Percentiles rank a stretch among this genome's conserved stretches.
phyloP scores from a whole-genome alignment of 2,329 filamentous ascomycete genomes.

The Venturia effusa region DNA sequence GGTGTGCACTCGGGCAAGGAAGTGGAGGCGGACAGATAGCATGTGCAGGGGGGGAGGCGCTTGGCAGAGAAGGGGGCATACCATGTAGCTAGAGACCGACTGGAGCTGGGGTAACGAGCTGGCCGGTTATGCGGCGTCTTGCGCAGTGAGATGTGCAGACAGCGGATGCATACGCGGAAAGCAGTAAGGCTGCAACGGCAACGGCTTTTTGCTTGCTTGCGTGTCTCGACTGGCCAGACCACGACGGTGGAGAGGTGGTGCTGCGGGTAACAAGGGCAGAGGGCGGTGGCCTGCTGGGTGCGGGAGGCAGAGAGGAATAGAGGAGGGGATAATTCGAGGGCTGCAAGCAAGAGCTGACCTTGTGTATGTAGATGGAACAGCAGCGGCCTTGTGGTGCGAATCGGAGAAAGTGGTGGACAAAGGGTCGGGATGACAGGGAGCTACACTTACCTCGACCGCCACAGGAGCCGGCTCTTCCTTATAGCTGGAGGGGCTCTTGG shows the following conservation, averaged over 20 bases:
- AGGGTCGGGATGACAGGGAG: constrained; percentile 19
- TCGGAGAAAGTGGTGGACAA: constrained; percentile 5
- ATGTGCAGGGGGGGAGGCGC: constrained; percentile 20
- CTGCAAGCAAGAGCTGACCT: constrained; percentile 6
- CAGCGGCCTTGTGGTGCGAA: constrained; percentile 1
- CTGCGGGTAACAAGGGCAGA: not conserved
- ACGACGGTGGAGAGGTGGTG: not conserved
- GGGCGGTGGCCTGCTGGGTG: not conserved
- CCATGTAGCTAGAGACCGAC: constrained; percentile 29
- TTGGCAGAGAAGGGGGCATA: constrained; percentile 27
- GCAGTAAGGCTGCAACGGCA: constrained; percentile 13
- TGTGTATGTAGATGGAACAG: constrained; percentile 7
- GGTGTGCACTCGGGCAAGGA: constrained; percentile 5
- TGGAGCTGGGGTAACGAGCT: constrained; percentile 22
- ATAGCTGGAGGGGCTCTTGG: constrained; percentile 26
- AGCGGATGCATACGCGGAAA: constrained; percentile 23
- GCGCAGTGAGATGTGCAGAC: constrained; percentile 24
- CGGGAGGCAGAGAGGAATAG: not conserved
- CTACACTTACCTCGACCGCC: constrained; percentile 32
- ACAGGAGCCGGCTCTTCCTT: constrained; percentile 34
- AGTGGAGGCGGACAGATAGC: constrained; percentile 10
- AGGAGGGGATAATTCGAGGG: not conserved
- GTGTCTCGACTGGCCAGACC: not conserved
- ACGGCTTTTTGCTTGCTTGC: not conserved
- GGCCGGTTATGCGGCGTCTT: constrained; percentile 21